Evolutionary conservation across 768 basidiomycete genomes (phyloP), one percentile per base, ranked within the genome.

Genomic region (Tephrocybe sp.): DNA sequence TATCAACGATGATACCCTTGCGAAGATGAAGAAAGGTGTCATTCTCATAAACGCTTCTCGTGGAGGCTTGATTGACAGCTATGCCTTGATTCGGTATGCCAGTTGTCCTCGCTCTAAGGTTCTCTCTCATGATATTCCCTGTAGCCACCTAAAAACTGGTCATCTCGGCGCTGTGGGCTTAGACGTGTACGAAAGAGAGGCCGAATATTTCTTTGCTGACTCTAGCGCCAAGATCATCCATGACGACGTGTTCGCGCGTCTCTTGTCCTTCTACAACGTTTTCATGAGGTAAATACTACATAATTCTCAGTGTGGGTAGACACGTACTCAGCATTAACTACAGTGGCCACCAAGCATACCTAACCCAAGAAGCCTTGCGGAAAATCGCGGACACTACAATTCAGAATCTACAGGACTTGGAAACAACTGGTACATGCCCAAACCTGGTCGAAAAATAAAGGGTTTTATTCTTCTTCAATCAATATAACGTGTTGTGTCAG

Each of bases 191-290:
- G 74, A 75, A 52, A 64, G 63, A 39, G 72, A 74, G 60, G 65
- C 73, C 1, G 56, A 60, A 9, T 74, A 72, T 54, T 75, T 75
- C 60, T 75, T 74, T 40, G 66, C 70, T 8, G 74, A 74, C 49
- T 74, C 71, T 1, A 74, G 72, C 47, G 54, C 65, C 2, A 72
- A 73, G 54, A 69, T 75, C 48, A 75, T 75, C 45, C 60, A 71
- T n/a, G 74, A 75, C 43, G 74, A 75, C 48, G 66, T 63, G 14
- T 74, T 75, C 51, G 71, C 70, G 17, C 68, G 74, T n/a, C 61
- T 75, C n/a, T 56, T 75, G 13, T 69, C 72, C 0, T 75, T 75
- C 57, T 73, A 74, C 59, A 75, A 74, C 51, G 74, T 75, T 30
- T 74, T 72, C 50, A 67, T 75, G 69, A 75, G 68, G 73, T 71